Evolutionary conservation across 2,329 filamentous ascomycete species (phyloP), one percentile per base, ranked within the genome.

Genomic region (Talaromyces piceae): DNA sequence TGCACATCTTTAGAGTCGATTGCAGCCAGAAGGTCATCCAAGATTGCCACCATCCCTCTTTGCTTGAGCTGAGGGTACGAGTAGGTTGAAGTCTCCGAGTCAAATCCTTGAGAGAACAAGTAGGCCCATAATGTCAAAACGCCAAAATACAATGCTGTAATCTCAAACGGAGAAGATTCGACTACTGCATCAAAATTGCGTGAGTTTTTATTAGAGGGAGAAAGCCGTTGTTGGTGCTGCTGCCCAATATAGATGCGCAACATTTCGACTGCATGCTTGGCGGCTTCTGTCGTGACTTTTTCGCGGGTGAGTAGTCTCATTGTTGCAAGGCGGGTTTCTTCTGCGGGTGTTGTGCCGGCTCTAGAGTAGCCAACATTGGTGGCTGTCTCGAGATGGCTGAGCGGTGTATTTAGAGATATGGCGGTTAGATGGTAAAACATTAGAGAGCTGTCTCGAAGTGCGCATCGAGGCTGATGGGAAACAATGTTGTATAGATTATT

Each of bases 201-300:
- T 4, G 20, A 22, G 20, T 25, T 43, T 41, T 41, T 16, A 13
- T 43, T 43, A 18, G 18, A 12, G 2, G 22, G 13, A 25, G 39
- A 43, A 43, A 22, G 13, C 3, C 9, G 39, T 16, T 43, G 20
- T 43, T n/a, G n/a, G n/a, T n/a, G n/a, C n/a, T n/a, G n/a, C n/a
- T n/a, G n/a, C n/a, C 39, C 39, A 43, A 43, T 22, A 22, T 43
- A 43, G n/a, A 43, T 18, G 39, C 39, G 39, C 25, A 43, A 43
- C n/a, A 43, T 18, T 8, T 25, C 20, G 22, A 43, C 39, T 23
- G 39, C 39, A n/a, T 43, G 39, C 13, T 43, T 43, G n/a, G 39
- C 39, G 8, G 39, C 20, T 25, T 43, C 39, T 6, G 20, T 23
- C 3, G 39, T 43, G 39, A 43, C 39, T 43, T n/a, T 43, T 43